Conservation (phyloP, 257 asterid genomes). For the Gardenia jasminoides region DNA sequence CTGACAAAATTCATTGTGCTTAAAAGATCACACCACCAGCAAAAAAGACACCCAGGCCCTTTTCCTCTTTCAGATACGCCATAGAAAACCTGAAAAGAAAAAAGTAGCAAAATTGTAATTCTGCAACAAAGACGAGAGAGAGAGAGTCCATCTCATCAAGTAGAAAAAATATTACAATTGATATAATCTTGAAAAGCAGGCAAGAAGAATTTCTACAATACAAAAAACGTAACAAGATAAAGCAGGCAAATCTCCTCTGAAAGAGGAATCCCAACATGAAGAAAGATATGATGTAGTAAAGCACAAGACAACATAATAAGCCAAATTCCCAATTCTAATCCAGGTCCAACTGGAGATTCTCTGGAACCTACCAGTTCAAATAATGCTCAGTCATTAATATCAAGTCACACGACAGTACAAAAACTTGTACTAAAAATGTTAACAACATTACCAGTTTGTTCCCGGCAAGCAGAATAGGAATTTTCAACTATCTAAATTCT, state of each 20-base stretch:
- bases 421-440: not conserved
- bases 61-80: constrained; percentile 25
- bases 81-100: constrained; percentile 39
- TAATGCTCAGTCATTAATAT: not conserved
- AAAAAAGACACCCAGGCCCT: constrained; percentile 45
- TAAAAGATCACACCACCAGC: constrained; percentile 54
- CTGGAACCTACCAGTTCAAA: not conserved
- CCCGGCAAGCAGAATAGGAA: not conserved
- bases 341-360: not conserved
- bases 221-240: not conserved
- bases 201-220: not conserved
- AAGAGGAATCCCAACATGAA: no score
- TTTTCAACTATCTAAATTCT: not conserved
- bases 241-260: not conserved
- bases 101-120: not conserved
- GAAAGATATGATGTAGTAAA: not conserved
- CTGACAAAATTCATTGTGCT: constrained; percentile 47
- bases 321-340: no score
- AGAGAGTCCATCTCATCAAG: not conserved
- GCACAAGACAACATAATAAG: not conserved
- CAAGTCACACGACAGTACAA: not conserved
- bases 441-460: not conserved
- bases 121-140: not conserved
- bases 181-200: not conserved
- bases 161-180: not conserved